phyloP scores from a whole-genome alignment of 495 filamentous ascomycete species.

The Aspergillus bridgeri region DNA sequence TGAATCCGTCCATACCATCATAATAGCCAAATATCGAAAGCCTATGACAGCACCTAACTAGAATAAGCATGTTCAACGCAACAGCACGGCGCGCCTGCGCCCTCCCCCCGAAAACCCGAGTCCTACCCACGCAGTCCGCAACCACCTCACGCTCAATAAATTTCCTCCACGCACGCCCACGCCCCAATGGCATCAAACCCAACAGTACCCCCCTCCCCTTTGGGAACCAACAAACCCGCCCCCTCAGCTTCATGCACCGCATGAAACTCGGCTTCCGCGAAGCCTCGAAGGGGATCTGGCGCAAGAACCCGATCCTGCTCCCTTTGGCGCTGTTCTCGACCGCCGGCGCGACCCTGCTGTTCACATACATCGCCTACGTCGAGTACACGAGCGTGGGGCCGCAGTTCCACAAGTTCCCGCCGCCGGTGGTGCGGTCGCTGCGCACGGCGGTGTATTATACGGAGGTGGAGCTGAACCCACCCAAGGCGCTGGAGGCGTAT shows the following conservation, averaged over 20 bases:
- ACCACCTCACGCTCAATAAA: conserved; percentile 6
- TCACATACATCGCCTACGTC: conserved; percentile 51
- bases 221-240: neutral
- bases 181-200: neutral
- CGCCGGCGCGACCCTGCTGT: conserved; percentile 32
- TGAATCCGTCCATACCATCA: conserved; percentile 4
- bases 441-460: conserved; percentile 86
- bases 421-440: conserved; percentile 71
- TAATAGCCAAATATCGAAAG: neutral
- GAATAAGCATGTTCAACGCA: conserved; percentile 33
- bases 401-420: conserved; percentile 74
- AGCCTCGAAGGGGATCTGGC: conserved; percentile 44
- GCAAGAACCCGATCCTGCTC: conserved; percentile 44
- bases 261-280: conserved; percentile 33
- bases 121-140: neutral
- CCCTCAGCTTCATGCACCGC: conserved; percentile 23
- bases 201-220: neutral
- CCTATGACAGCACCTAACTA: neutral
- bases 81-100: conserved; percentile 32
- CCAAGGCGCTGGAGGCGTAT: conserved; percentile 76
- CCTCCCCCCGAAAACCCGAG: conserved; percentile 10
- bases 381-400: conserved; percentile 62
- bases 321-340: conserved; percentile 48
- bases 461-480: conserved; percentile 66
- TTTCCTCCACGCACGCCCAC: neutral